phyloP scores from a whole-genome alignment of 148 eudicot species.

The Euryodendron excelsum region DNA sequence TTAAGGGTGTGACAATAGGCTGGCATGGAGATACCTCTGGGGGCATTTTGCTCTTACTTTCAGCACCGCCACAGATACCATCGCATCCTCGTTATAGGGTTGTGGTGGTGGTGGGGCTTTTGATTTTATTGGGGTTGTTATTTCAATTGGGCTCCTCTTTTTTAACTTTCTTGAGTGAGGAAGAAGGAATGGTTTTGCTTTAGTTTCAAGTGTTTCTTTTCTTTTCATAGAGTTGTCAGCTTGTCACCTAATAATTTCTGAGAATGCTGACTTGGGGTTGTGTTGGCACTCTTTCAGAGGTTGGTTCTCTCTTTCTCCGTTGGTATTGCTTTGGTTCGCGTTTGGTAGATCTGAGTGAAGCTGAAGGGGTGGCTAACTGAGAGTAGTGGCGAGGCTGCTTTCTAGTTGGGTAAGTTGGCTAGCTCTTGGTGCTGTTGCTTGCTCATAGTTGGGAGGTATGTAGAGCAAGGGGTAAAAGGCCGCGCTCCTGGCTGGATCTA shows the following conservation, averaged over 20 bases:
- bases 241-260: not conserved
- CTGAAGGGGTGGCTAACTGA: not conserved
- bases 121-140: conserved; percentile 2
- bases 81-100: not conserved
- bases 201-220: conserved; percentile 22
- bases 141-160: not conserved
- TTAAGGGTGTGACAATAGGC: conserved; percentile 22
- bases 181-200: conserved; percentile 36
- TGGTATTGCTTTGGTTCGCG: not conserved
- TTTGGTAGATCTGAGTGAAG: conserved; percentile 5
- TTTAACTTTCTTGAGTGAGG: conserved; percentile 25
- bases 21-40: conserved; percentile 33
- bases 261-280: not conserved
- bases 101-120: not conserved
- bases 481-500: too few relatives aligned
- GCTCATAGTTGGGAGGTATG: too few relatives aligned
- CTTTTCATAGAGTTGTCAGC: not conserved
- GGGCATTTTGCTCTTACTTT: conserved; percentile 42
- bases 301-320: not conserved
- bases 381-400: not conserved
- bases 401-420: too few relatives aligned
- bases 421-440: too few relatives aligned
- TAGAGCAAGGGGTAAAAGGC: too few relatives aligned
- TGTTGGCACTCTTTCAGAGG: not conserved
- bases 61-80: not conserved